A percentile compares a stretch with the other conserved stretches of the same genome.
These are phyloP conservation scores for Sphagnum tenellum DNA, from an alignment of 225 moss, liverwort and hornwort species.

Conservation along the genomic window DNA sequence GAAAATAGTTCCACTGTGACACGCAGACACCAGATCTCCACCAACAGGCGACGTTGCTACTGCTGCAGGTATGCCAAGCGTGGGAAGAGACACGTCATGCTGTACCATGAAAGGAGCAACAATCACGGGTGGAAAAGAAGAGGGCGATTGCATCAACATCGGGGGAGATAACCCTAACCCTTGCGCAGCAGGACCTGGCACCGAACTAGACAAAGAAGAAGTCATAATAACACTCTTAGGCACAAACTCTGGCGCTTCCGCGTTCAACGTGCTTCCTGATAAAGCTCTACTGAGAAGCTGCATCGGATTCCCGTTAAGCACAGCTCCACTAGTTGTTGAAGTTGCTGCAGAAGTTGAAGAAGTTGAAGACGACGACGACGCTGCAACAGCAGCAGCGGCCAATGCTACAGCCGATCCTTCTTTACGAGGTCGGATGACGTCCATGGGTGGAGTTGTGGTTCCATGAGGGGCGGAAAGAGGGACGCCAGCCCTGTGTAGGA, in stretches of 20 bases:
- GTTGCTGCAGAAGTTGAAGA: background rate
- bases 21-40: slow-evolving; percentile 10
- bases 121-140: slow-evolving; percentile 45
- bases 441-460: slow-evolving; percentile 27
- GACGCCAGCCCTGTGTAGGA: slow-evolving; percentile 51
- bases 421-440: slow-evolving; percentile 7
- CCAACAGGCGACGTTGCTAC: slow-evolving; percentile 27
- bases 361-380: slow-evolving; percentile 1
- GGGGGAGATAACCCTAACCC: slow-evolving; percentile 44
- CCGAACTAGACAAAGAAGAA: slow-evolving; percentile 34
- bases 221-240: slow-evolving; percentile 46
- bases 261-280: slow-evolving; percentile 78
- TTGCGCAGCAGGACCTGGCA: slow-evolving; percentile 23
- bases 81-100: slow-evolving; percentile 25
- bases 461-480: slow-evolving; percentile 40
- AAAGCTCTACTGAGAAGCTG: slow-evolving; percentile 69
- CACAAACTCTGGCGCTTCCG: slow-evolving; percentile 81
- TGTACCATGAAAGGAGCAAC: slow-evolving; percentile 25
- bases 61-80: slow-evolving; percentile 10
- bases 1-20: slow-evolving; percentile 4
- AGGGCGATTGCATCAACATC: slow-evolving; percentile 31
- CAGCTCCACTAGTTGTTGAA: background rate
- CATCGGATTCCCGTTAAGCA: background rate
- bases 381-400: slow-evolving; percentile 5
- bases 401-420: too few species aligned